Percentiles rank a stretch among this genome's conserved stretches.
Evolutionary conservation across 306 rosid genomes (phyloP).

Genomic region (Prunus persica): Prunus_persica_NCBIv2 NC_034011.1:25942001-25942500

Average conservation of each 20-base stretch:
- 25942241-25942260: neutral
- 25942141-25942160: neutral
- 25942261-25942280: neutral
- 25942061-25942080: too few relatives aligned
- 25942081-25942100: neutral
- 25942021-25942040: neutral
- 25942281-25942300: neutral
- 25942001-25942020: too few relatives aligned
- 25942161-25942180: neutral
- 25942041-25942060: neutral
- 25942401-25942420: conserved; percentile 42
- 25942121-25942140: conserved; percentile 1
- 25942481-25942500: conserved; percentile 23
- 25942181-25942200: neutral
- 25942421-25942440: too few relatives aligned
- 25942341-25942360: conserved; percentile 20
- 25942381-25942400: conserved; percentile 13
- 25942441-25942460: neutral
- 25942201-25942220: neutral
- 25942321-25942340: neutral
- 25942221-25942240: neutral
- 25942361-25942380: conserved; percentile 21
- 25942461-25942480: neutral
- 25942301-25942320: neutral
- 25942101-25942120: conserved; percentile 8